Base-by-base conservation (phyloP, 129 eudicot genomes). In the Kitagawia praeruptora region DNA sequence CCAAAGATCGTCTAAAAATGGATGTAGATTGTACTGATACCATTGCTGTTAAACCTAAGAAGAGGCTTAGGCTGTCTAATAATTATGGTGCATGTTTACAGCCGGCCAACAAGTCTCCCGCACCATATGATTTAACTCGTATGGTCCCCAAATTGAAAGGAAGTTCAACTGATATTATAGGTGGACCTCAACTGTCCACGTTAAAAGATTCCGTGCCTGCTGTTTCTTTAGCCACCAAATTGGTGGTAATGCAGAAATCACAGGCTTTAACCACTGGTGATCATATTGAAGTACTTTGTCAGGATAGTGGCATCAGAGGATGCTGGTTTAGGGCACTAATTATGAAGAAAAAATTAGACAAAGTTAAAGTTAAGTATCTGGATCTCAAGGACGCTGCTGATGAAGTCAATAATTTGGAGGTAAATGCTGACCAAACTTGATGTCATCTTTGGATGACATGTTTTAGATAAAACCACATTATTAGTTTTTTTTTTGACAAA, bases 231-330 rank as follows among this genome's bases (percentile, higher is more conserved):
- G 16, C 75, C 66, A 37, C 41, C 4, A 78, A 83, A 44, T 75
- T 64, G 28, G 51, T 78, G 11, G 18, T 71, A 27, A 28, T 79
- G 74, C 82, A 56, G 41, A 73, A 51, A 14, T 34, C 25, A 31
- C 84, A 69, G 49, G 31, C 21, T 81, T 82, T 85, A 12, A 46
- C 66, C 48, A 71, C 87, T 64, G 96, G 98, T 49, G 88, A 89
- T 15, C 89, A 84, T 80, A 82, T 94, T 21, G 98, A 94, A 83
- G 91, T 94, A 46, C 82, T 94, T 27, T 92, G 96, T 45, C 97
- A 90, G 81, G 98, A 94, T 81, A 94, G 98, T 86, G 98, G 97
- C 74, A 83, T 94, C 40, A 88, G 93, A 64, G 98, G 98, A 25
- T 85, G 93, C 72, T 94, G 98, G 98, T 91, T 89, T 78, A 88